Evolutionary conservation across 2,329 filamentous ascomycete genomes (phyloP), one percentile per base, ranked within the genome.

Genomic region (Phaeosphaeriaceae sp.): DNA sequence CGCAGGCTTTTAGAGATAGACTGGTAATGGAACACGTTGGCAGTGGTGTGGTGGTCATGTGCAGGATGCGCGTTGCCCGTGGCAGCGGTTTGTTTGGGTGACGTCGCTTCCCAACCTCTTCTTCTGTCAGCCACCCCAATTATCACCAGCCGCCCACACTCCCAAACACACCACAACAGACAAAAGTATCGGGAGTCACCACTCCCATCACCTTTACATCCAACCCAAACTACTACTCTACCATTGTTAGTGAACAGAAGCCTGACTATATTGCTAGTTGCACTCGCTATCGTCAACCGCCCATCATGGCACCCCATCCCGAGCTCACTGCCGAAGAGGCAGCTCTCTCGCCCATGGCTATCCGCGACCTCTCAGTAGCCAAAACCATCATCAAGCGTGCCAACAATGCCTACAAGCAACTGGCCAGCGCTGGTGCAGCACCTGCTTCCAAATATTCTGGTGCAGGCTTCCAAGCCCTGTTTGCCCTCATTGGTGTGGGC

Each of bases 401-500:
- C 37, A 48, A 53, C 15, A 60, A 57, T 1, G 37, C 40, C 13
- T 56, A 61, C 47, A 48, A 52, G 20, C 34, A 63, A 37, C 52
- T 70, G 42, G 60, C 70, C 41, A 66, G 71, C 13, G 50, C 56
- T 4, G 77, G 77, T 39, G 50, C 75, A 2, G 60, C 59, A 12
- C 61, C 73, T 6, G 65, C 78, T 0, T 48, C 55, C 7, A 60
- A 66, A 35, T 73, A 80, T 66, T 76, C 79, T 62, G 80, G 80
- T 54, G 60, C 71, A 8, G 89, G 86, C 50, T 85, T 96, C 63
- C 89, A 97, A 68, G 87, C 88, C 0, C 79, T 97, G 1, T 96
- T 97, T 70, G 93, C 89, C 9, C 73, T 97, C 15, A 85, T 97
- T 43, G 91, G 90, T 28, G 86, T 86, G 0, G 84, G 77, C 26